Conservation (phyloP, 2,329 filamentous ascomycete genomes). For the Hymenoscyphus occultus region DNA sequence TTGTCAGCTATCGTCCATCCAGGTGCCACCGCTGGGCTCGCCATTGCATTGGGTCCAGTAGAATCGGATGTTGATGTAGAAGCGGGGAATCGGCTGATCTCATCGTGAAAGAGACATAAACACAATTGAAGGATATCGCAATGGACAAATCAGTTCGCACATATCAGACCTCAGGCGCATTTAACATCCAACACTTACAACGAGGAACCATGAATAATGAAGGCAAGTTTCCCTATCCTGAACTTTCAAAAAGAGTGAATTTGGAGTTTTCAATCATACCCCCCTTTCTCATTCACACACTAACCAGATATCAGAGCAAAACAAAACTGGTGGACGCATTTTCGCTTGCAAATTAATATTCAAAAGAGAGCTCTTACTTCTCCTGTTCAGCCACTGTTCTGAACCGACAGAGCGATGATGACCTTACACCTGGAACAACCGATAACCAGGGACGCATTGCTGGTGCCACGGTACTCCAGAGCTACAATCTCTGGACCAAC, state of each 20-base stretch:
- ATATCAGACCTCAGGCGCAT: background rate
- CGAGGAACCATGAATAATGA: background rate
- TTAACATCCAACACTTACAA: background rate
- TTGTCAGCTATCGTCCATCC: background rate
- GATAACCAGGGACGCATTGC: background rate
- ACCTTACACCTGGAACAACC: background rate
- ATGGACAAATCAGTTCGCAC: background rate
- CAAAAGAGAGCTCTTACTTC: background rate
- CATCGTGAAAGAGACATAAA: background rate
- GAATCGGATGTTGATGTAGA: background rate
- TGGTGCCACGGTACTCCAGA: background rate
- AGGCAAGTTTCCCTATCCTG: background rate
- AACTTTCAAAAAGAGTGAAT: background rate
- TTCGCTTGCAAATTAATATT: background rate
- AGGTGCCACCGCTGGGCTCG: background rate
- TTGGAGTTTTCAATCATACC: background rate
- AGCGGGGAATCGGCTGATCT: background rate
- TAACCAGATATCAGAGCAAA: background rate
- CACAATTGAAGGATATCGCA: background rate
- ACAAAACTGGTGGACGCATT: background rate
- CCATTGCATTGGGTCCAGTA: background rate
- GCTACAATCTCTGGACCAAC: background rate
- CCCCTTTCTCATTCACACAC: background rate
- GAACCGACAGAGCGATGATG: background rate
- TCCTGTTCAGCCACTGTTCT: background rate